A percentile compares a stretch with the other conserved stretches of the same genome.
phyloP scores from a whole-genome alignment of 495 filamentous ascomycete genomes.

The Astrocystis sublimbata region DNA sequence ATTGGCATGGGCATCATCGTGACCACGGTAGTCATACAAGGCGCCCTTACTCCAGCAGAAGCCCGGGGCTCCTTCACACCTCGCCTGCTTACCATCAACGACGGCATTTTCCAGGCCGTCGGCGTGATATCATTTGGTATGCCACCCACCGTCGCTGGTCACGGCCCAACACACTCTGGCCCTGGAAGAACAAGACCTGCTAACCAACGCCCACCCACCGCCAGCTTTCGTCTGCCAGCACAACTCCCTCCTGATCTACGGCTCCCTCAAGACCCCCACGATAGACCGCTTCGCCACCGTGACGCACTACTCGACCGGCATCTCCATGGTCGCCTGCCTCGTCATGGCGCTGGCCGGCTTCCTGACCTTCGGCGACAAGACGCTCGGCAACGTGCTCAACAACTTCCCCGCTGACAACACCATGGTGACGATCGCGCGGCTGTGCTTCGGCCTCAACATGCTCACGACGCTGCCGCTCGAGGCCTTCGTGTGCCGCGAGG shows the following conservation, averaged over 20 bases:
- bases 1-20: constrained; percentile 91
- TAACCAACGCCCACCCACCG: no score
- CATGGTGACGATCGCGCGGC: constrained; percentile 88
- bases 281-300: constrained; percentile 89
- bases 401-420: constrained; percentile 90
- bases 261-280: constrained; percentile 89
- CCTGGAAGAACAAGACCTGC: constrained; percentile 5
- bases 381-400: constrained; percentile 93
- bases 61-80: constrained; percentile 66
- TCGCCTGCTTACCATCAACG: constrained; percentile 69
- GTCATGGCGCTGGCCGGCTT: constrained; percentile 88
- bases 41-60: constrained; percentile 67
- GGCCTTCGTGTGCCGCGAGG: constrained; percentile 94
- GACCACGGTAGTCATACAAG: constrained; percentile 84
- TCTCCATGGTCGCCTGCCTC: constrained; percentile 87
- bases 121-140: constrained; percentile 96
- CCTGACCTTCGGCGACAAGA: constrained; percentile 87
- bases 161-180: not conserved
- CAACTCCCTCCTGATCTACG: constrained; percentile 96
- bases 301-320: constrained; percentile 85
- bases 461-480: constrained; percentile 94
- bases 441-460: constrained; percentile 98
- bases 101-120: constrained; percentile 90
- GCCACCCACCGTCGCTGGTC: constrained; percentile 22
- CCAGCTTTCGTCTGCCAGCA: constrained; percentile 91